Conservation (phyloP, 2,329 filamentous ascomycete species). For the Phaeophleospora eucalypticola region DNA sequence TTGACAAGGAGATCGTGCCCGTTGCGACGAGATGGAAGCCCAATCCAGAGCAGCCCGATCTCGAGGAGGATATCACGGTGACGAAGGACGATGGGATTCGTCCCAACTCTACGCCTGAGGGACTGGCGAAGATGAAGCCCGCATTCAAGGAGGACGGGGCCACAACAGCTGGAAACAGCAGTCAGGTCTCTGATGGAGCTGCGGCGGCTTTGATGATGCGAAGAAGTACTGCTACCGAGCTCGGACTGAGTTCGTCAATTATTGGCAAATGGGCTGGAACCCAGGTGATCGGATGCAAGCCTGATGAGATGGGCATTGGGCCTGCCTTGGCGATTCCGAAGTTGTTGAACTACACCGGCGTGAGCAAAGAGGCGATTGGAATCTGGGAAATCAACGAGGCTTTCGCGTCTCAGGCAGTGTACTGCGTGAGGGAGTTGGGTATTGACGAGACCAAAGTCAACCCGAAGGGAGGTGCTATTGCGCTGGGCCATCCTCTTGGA, state of each 20-base stretch:
- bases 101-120: constrained; percentile 62
- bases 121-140: constrained; percentile 74
- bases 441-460: constrained; percentile 72
- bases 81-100: constrained; percentile 80
- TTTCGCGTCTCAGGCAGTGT: constrained; percentile 60
- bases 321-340: constrained; percentile 83
- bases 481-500: constrained; percentile 86
- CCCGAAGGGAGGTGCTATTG: constrained; percentile 88
- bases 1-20: constrained; percentile 74
- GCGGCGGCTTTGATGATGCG: constrained; percentile 81
- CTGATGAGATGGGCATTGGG: constrained; percentile 92
- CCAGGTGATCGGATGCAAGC: constrained; percentile 70
- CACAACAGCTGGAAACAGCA: constrained; percentile 80
- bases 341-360: constrained; percentile 64
- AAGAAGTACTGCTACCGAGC: constrained; percentile 68
- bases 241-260: constrained; percentile 66
- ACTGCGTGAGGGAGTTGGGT: constrained; percentile 68
- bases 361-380: constrained; percentile 66
- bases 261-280: constrained; percentile 80
- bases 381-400: constrained; percentile 94
- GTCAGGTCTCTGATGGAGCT: constrained; percentile 83
- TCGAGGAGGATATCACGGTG: constrained; percentile 60
- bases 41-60: constrained; percentile 53
- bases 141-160: constrained; percentile 72
- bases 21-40: constrained; percentile 67